These are phyloP conservation scores for Lactarius tabidus DNA, from an alignment of 768 basidiomycete genomes.

Conservation along the genomic window DNA sequence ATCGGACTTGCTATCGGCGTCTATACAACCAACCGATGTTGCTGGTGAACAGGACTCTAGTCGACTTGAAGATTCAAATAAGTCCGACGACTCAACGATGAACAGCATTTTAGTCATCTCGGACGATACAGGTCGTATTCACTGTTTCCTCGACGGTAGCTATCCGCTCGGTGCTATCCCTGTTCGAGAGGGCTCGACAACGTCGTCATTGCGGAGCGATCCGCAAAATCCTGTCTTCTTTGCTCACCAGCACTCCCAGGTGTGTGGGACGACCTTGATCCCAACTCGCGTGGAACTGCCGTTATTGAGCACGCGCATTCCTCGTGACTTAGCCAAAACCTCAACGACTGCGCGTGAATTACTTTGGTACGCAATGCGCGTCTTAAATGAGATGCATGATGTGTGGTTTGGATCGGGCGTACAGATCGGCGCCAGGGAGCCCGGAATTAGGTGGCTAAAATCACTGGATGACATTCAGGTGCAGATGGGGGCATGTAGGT, in stretches of 20 bases:
- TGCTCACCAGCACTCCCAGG: conserved; percentile 40
- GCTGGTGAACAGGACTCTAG: conserved; percentile 32
- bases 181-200: conserved; percentile 32
- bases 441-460: conserved; percentile 70
- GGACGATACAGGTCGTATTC: conserved; percentile 54
- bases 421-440: conserved; percentile 60
- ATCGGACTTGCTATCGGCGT: conserved; percentile 51
- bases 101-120: conserved; percentile 59
- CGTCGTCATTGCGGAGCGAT: conserved; percentile 44
- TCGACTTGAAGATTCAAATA: conserved; percentile 38
- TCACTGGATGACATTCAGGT: conserved; percentile 53
- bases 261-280: conserved; percentile 33
- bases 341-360: conserved; percentile 70
- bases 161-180: conserved; percentile 61
- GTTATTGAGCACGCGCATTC: conserved; percentile 49
- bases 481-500: conserved; percentile 54
- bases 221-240: conserved; percentile 45
- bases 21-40: conserved; percentile 47
- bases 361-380: conserved; percentile 64
- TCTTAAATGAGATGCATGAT: conserved; percentile 66
- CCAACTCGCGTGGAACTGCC: conserved; percentile 53
- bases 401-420: conserved; percentile 71
- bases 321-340: conserved; percentile 65
- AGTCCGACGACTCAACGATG: conserved; percentile 48
- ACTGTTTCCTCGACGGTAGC: conserved; percentile 71